Evolutionary conservation across 768 basidiomycete genomes (phyloP), one percentile per base, ranked within the genome.

Genomic region (Pleurotus salmoneostramineus): DNA sequence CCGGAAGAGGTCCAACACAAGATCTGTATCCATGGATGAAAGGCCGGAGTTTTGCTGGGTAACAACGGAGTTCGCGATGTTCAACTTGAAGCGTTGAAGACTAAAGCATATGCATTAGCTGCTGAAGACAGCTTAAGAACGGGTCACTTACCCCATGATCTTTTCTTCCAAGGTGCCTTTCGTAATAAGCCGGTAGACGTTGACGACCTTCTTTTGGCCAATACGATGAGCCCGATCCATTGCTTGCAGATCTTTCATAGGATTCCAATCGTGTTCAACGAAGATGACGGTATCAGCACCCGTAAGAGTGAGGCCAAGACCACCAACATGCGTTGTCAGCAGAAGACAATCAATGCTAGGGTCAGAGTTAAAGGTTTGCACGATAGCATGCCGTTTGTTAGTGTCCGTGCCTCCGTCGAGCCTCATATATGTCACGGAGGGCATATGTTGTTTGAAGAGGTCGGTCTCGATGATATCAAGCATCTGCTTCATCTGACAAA

Each of bases 241-340:
- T 6, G 97, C 97, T 68, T 99, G 97, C 5, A 98, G 75, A 75
- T 99, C 97, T 71, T 98, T 98, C 95, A 96, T 97, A 5, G 97
- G 97, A 70, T 99, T 99, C 97, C 97, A 99, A 70, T 99, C 97
- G 65, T 99, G 97, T 69, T 99, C 97, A 54, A 99, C 93, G 65
- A 99, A 99, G 62, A 99, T 97, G 58, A 99, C 97, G 0, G 97
- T 99, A 69, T 99, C 97, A 5, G 97, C 97, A 17, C 97, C 96
- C 0, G 97, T 99, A 62, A 99, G 75, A 15, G 96, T 99, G 67
- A 99, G 74, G 5, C 97, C 97, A 31, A 99, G 76, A 2, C 97
- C 97, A 57, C 97, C 97, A 46, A 99, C 96, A 64, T 95, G 94
- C 0, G 97, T 99, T 0, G 97, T 99, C 57, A 99, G 79, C 7